Percentiles rank a stretch among this genome's conserved stretches.
Conservation (phyloP, 2,329 filamentous ascomycete species). For the Fusarium sp. region DNA sequence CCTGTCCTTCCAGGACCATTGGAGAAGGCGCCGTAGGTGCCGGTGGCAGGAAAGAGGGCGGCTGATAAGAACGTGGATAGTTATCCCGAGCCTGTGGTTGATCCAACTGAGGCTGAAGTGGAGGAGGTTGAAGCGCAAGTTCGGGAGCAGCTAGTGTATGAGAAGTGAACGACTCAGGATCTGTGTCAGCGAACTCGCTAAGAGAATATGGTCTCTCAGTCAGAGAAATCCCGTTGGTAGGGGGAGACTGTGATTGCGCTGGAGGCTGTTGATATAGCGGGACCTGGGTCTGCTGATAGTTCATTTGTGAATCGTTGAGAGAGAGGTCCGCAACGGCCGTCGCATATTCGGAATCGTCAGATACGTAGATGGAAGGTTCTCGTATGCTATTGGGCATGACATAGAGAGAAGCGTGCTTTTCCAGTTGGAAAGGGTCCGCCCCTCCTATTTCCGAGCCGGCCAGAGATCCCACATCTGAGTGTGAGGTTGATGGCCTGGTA, state of each 20-base stretch:
- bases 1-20: slow-evolving; percentile 66
- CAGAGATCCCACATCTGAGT: slow-evolving; percentile 67
- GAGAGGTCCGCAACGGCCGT: slow-evolving; percentile 50
- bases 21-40: slow-evolving; percentile 59
- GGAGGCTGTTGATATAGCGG: slow-evolving; percentile 27
- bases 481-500: slow-evolving; percentile 67
- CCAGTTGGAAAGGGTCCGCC: slow-evolving; percentile 70
- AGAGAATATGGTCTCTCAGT: slow-evolving; percentile 52
- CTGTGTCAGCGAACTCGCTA: slow-evolving; percentile 56
- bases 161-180: slow-evolving; percentile 52
- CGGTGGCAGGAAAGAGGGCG: slow-evolving; percentile 46
- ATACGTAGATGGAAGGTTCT: slow-evolving; percentile 70
- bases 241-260: slow-evolving; percentile 14
- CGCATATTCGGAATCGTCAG: slow-evolving; percentile 66
- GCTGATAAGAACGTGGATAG: slow-evolving; percentile 23
- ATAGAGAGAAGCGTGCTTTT: slow-evolving; percentile 70
- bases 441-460: slow-evolving; percentile 66
- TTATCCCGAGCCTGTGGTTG: slow-evolving; percentile 31
- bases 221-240: slow-evolving; percentile 27
- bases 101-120: slow-evolving; percentile 40
- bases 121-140: slow-evolving; percentile 34
- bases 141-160: slow-evolving; percentile 47
- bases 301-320: slow-evolving; percentile 37
- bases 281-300: slow-evolving; percentile 36
- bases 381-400: slow-evolving; percentile 55